phyloP scores from a whole-genome alignment of 257 asterid species.

The Anisodus acutangulus region DNA sequence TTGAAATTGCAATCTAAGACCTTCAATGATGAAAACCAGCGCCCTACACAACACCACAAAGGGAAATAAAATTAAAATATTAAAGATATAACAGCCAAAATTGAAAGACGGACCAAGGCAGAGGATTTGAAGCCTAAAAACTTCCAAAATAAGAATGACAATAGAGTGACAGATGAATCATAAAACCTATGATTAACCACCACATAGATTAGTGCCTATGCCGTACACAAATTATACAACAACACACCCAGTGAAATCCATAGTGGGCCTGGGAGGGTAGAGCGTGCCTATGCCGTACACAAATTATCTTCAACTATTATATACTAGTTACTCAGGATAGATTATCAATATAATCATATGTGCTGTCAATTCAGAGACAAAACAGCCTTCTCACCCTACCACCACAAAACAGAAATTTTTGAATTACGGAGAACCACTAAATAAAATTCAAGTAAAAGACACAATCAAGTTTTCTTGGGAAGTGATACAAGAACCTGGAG shows the following conservation, averaged over 20 bases:
- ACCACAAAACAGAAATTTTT: neutral
- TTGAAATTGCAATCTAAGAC: conserved; percentile 10
- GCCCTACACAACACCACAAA: conserved; percentile 25
- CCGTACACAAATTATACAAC: neutral
- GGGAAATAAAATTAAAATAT: neutral
- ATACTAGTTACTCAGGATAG: neutral
- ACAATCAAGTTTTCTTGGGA: neutral
- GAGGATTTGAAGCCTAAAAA: neutral
- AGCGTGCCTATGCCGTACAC: neutral
- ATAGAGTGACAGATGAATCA: neutral
- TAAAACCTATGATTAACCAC: neutral
- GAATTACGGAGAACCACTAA: neutral
- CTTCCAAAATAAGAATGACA: neutral
- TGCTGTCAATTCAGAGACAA: neutral
- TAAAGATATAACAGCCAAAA: neutral
- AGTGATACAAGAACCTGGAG: conserved; percentile 8
- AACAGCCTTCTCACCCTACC: neutral
- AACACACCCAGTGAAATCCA: too few relatives aligned
- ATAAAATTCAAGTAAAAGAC: neutral
- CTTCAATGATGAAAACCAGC: conserved; percentile 27
- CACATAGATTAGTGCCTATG: neutral
- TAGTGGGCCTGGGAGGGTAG: too few relatives aligned
- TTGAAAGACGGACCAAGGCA: neutral
- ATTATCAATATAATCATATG: neutral
- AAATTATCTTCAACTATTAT: conserved; percentile 23